Percentiles rank a stretch among this genome's conserved stretches.
phyloP scores from a whole-genome alignment of 345 rosid genomes.

The Lumnitzera racemosa region DNA sequence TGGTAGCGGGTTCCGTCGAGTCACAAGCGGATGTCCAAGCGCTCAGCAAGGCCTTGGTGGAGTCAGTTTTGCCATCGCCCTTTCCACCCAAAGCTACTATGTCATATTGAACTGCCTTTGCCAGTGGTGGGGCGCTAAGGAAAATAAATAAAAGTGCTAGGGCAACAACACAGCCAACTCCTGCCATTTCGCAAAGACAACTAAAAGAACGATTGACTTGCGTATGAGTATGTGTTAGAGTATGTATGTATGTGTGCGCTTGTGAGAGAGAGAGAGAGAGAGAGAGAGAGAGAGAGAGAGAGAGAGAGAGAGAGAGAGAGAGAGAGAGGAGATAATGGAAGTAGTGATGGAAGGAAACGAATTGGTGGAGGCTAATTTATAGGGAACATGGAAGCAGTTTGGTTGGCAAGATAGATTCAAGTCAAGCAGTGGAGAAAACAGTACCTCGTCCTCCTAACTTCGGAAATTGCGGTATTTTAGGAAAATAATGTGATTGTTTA shows the following conservation, averaged over 20 bases:
- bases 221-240: background rate
- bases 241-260: background rate
- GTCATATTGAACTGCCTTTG: constrained; percentile 13
- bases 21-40: constrained; percentile 59
- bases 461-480: too few species aligned
- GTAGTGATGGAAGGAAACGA: constrained; percentile 14
- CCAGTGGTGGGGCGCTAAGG: background rate
- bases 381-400: constrained; percentile 2
- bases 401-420: background rate
- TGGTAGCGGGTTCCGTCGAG: constrained; percentile 31
- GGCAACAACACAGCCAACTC: background rate
- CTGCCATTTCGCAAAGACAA: constrained; percentile 9
- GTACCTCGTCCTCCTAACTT: too few species aligned
- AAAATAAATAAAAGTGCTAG: constrained; percentile 7
- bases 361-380: constrained; percentile 20
- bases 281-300: background rate
- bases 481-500: too few species aligned
- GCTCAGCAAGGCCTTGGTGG: constrained; percentile 51
- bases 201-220: constrained; percentile 3
- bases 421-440: too few species aligned
- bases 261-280: background rate
- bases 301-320: background rate
- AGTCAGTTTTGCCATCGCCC: constrained; percentile 53
- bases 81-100: constrained; percentile 49
- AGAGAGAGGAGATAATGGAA: background rate